Percentiles rank a stretch among this genome's conserved stretches.
phyloP scores from a whole-genome alignment of 805 yeast species.

The Candida maesae region DNA sequence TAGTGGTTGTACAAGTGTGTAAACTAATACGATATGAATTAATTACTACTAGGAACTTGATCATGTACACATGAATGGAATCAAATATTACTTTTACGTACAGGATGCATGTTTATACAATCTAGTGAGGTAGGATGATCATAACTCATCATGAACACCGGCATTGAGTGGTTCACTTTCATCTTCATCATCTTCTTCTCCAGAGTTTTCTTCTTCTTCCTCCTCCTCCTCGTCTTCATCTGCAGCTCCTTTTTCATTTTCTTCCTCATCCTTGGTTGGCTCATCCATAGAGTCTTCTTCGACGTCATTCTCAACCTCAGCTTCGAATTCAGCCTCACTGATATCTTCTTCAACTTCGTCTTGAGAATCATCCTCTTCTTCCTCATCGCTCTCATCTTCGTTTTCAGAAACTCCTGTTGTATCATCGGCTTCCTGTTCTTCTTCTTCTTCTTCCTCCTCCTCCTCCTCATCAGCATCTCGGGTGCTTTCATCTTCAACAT shows the following conservation, averaged over 20 bases:
- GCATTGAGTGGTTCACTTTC: not conserved
- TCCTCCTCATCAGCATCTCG: no score
- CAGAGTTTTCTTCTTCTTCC: constrained; percentile 1
- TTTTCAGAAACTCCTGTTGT: constrained; percentile 1
- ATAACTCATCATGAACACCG: constrained; percentile 15
- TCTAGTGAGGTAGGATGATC: not conserved
- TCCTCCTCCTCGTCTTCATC: not conserved
- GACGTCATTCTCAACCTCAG: constrained; percentile 1
- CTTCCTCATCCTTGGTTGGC: not conserved
- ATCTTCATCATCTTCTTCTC: constrained; percentile 3
- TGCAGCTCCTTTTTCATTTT: not conserved
- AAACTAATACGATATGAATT: no score
- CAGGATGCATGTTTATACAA: no score
- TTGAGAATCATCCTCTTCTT: not conserved
- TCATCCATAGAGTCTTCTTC: no score
- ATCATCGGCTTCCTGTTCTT: constrained; percentile 1
- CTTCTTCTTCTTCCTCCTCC: constrained; percentile 1
- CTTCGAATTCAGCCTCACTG: not conserved
- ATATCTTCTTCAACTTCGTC: not conserved
- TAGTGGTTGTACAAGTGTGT: no score
- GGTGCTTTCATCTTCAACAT: no score
- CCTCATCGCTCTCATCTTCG: constrained; percentile 6
- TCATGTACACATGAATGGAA: no score
- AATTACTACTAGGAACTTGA: no score
- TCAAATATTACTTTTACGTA: no score